Evolutionary conservation across 2,329 filamentous ascomycete species (phyloP), one percentile per base, ranked within the genome.

Genomic region (Aureobasidium sp.): DNA sequence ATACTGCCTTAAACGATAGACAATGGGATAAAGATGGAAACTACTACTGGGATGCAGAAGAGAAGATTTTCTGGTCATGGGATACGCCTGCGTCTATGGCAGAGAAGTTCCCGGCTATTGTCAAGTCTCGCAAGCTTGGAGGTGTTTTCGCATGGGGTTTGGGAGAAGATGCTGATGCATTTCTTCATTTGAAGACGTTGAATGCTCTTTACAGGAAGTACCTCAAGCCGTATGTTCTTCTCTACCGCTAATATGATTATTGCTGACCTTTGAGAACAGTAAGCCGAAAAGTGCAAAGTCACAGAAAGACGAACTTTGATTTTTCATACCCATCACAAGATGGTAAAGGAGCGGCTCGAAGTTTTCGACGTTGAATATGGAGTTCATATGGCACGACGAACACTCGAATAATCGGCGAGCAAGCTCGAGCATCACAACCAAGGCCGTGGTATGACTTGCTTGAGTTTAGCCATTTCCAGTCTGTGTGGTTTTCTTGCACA

Each of bases 131-230:
- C 73, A 76, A 80, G 1, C 75, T 94, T 0, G 91, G 91, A 1
- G 92, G 92, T 20, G 87, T 92, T 6, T 93, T 94, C 84, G 91
- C 91, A 0, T 94, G 91, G 91, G 91, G 89, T 25, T 72, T 94
- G 66, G 91, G 90, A 2, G 91, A 94, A 77, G 91, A 94, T 66
- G 73, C 71, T n/a, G 66, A 70, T 27, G 75, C 75, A 66, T 79
- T 74, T 72, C 73, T 70, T 62, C 83, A 81, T 66, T 71, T 87
- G 33, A 78, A 76, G 71, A 78, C 78, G 1, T 80, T 87, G 74
- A 71, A 69, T 3, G 67, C 66, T 13, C 73, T 51, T 11, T 65
- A 33, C 33, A 64, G 31, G 23, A 64, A 64, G 25, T 64, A 54
- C 18, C 38, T 64, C 60, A 54, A 64, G 38, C 48, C 16, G 60